Base-by-base conservation (phyloP, 202 grass and related monocot genomes). In the Digitaria exilis region DNA sequence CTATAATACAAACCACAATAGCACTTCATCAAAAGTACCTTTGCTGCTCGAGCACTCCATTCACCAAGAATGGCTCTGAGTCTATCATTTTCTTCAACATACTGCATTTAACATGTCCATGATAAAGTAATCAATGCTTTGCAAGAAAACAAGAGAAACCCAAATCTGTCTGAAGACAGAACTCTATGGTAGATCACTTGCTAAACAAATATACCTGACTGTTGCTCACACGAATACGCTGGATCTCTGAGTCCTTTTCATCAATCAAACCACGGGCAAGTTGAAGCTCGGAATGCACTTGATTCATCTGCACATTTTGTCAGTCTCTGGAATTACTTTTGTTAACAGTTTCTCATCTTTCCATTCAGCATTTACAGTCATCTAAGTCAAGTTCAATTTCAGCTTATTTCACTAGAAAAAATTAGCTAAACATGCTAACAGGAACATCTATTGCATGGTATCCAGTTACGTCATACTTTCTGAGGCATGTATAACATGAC, bases 11-110 rank as follows among this genome's bases (percentile, higher is more conserved):
- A 70, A n/a, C 7, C 63, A 82, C 12, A 83, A 63, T 60, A 44
- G 26, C 32, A 75, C 11, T 87, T 67, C 32, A 87, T 32, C n/a
- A 21, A 78, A n/a, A 16, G 15, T 83, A 98, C 96, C 93, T 95
- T 98, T 31, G 96, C 96, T 73, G 96, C 91, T 87, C 93, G 92
- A 89, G 93, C 86, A 78, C 93, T 98, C 96, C 96, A 98, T 89
- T 98, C 96, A 75, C 85, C 93, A 87, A 98, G 96, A 81, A 98
- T 98, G 72, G 89, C 93, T 88, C 96, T 96, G 19, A 98, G 89
- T 63, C 96, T 94, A 39, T 96, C 96, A 76, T 98, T 98, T 88
- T 98, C 96, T 86, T 98, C 96, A 26, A 94, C 81, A 73, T 98
- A 98, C 93, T 98, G 85, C 68, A 92, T 18, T 56, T 30, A 75